phyloP scores from a whole-genome alignment of 2,329 filamentous ascomycete species.

The Rhytidhysteron rufulum region DNA sequence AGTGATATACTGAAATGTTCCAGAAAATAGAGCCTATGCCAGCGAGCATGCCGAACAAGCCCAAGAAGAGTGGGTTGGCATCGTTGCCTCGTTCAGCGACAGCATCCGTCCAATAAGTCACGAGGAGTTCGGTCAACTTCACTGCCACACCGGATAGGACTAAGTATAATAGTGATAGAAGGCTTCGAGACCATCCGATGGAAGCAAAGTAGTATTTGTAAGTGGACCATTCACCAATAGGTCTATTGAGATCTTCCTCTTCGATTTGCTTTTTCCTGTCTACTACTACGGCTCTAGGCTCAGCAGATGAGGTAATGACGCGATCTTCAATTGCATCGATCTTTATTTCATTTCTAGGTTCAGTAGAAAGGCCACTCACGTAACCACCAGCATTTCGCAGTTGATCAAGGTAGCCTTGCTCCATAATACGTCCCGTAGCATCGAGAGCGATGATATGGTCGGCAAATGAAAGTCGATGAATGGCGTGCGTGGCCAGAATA shows the following conservation, averaged over 20 bases:
- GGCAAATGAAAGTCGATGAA: conserved; percentile 25
- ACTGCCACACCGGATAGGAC: conserved; percentile 9
- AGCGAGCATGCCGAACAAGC: neutral
- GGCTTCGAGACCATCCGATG: conserved; percentile 9
- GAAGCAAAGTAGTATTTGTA: conserved; percentile 17
- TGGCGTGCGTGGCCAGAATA: conserved; percentile 11
- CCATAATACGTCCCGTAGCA: conserved; percentile 21
- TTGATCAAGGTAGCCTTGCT: conserved; percentile 36
- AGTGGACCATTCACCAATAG: conserved; percentile 14
- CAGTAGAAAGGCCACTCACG: conserved; percentile 20
- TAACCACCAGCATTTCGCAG: conserved; percentile 19
- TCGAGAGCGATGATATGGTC: conserved; percentile 40
- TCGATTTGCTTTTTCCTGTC: conserved; percentile 3
- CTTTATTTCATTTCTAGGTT: conserved; percentile 4
- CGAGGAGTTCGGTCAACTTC: conserved; percentile 8
- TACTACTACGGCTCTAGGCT: neutral
- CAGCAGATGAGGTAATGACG: conserved; percentile 3
- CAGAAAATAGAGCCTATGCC: neutral
- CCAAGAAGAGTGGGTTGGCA: too few species aligned
- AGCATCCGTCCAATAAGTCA: conserved; percentile 45
- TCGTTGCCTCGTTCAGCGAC: conserved; percentile 9
- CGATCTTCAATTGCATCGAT: conserved; percentile 6
- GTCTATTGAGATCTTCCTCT: conserved; percentile 3
- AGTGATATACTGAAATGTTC: conserved; percentile 17
- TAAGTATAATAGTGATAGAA: conserved; percentile 12